These are phyloP conservation scores for Jackrogersella minutella DNA, from an alignment of 495 filamentous ascomycete species.

Conservation along the genomic window DNA sequence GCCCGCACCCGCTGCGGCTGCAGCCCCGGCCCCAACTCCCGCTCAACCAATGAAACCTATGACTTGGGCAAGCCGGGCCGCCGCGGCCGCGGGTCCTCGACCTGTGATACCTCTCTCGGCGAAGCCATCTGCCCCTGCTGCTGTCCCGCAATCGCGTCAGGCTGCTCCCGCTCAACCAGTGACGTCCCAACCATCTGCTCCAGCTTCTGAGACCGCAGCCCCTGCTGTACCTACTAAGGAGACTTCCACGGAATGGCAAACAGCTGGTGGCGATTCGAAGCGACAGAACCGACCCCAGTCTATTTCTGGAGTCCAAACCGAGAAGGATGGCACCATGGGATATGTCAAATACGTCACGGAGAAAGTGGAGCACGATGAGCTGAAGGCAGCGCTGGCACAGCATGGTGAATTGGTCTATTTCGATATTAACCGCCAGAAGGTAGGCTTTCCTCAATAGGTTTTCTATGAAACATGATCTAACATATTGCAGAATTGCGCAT, in stretches of 20 bases:
- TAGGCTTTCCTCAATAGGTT: slow-evolving; percentile 52
- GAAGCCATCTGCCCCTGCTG: slow-evolving; percentile 52
- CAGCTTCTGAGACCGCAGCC: slow-evolving; percentile 36
- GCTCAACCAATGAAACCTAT: slow-evolving; percentile 66
- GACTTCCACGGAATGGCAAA: slow-evolving; percentile 74
- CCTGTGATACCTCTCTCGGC: slow-evolving; percentile 58
- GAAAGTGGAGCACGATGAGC: slow-evolving; percentile 73
- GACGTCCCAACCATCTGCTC: slow-evolving; percentile 41
- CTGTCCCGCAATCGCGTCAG: slow-evolving; percentile 44
- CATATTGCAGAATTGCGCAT: slow-evolving; percentile 83
- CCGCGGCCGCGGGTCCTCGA: slow-evolving; percentile 55
- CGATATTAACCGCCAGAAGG: slow-evolving; percentile 90
- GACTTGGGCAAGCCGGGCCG: slow-evolving; percentile 88
- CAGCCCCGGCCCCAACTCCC: slow-evolving; percentile 45
- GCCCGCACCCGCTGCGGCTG: slow-evolving; percentile 48
- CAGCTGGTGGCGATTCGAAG: slow-evolving; percentile 82
- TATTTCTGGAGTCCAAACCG: slow-evolving; percentile 55
- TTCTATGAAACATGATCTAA: slow-evolving; percentile 36
- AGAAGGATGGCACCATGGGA: slow-evolving; percentile 74
- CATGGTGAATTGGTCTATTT: slow-evolving; percentile 86
- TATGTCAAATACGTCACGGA: slow-evolving; percentile 96
- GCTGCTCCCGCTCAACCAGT: slow-evolving; percentile 30
- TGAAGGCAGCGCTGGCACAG: slow-evolving; percentile 69
- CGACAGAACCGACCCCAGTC: slow-evolving; percentile 73
- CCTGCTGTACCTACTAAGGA: slow-evolving; percentile 50